Evolutionary conservation across 75 land plant genomes (phyloP).

Genomic region (Selaginella moellendorffii): DNA sequence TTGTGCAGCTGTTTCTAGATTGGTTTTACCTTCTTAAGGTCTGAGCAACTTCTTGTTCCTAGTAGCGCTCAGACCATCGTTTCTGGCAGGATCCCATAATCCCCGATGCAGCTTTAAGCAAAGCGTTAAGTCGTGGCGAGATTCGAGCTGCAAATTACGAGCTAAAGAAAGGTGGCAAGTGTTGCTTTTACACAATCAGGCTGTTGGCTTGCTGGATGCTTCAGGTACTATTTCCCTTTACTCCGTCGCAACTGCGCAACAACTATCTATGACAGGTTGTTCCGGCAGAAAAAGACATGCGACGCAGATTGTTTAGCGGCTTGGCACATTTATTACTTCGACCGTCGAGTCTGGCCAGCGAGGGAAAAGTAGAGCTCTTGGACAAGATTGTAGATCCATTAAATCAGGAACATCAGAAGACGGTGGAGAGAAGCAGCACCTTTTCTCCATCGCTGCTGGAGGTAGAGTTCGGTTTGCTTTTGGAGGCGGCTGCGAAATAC

Average conservation of each 20-base stretch:
- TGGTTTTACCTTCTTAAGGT: constrained; percentile 19
- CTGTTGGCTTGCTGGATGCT: constrained; percentile 19
- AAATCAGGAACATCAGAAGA: neutral
- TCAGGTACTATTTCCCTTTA: constrained; percentile 10
- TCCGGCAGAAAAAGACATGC: constrained; percentile 2
- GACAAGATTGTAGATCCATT: neutral
- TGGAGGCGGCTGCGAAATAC: constrained; percentile 14
- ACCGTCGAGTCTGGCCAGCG: constrained; percentile 1
- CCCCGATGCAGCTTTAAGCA: constrained; percentile 11
- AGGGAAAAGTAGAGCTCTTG: neutral
- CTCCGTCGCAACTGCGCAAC: neutral
- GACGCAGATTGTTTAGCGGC: constrained; percentile 7
- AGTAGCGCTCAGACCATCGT: too few relatives aligned
- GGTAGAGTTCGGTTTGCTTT: constrained; percentile 12
- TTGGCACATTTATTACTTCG: constrained; percentile 13
- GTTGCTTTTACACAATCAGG: constrained; percentile 9
- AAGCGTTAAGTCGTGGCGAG: constrained; percentile 11
- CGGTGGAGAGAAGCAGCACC: neutral
- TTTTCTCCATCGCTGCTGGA: constrained; percentile 8
- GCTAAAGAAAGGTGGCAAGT: constrained; percentile 12
- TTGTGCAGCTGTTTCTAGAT: constrained; percentile 13
- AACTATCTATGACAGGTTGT: constrained; percentile 9
- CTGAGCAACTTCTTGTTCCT: neutral
- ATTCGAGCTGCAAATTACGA: constrained; percentile 11
- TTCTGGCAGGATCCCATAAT: constrained; percentile 13